These are phyloP conservation scores for Cryphonectria nitschkei DNA, from an alignment of 2,329 filamentous ascomycete species.

Conservation along the genomic window DNA sequence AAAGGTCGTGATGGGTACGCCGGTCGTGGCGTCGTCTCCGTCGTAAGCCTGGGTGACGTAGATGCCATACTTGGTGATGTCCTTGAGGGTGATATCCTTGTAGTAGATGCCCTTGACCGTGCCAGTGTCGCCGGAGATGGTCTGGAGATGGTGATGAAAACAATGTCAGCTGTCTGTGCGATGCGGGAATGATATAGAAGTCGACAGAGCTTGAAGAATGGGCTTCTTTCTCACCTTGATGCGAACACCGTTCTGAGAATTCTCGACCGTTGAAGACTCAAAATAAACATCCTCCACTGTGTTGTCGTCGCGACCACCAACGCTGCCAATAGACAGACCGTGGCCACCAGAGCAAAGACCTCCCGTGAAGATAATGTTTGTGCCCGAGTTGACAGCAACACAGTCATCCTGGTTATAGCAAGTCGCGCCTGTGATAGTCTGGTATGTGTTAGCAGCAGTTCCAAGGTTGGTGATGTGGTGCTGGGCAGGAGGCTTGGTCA, in stretches of 20 bases:
- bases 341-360: constrained; percentile 53
- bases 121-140: constrained; percentile 16
- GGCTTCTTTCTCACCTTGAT: neutral
- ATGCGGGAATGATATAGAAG: neutral
- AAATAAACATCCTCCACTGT: constrained; percentile 54
- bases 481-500: neutral
- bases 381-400: constrained; percentile 60
- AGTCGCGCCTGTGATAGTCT: constrained; percentile 52
- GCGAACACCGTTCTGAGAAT: constrained; percentile 54
- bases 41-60: constrained; percentile 15
- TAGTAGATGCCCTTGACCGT: constrained; percentile 13
- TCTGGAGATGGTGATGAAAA: constrained; percentile 41
- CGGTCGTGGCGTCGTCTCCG: constrained; percentile 10
- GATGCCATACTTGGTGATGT: constrained; percentile 17
- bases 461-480: neutral
- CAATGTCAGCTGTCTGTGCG: constrained; percentile 54
- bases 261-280: constrained; percentile 47
- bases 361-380: constrained; percentile 42
- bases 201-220: neutral
- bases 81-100: constrained; percentile 16
- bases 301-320: constrained; percentile 58
- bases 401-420: constrained; percentile 65
- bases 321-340: constrained; percentile 60
- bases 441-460: neutral
- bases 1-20: constrained; percentile 13